Conservation (phyloP, 1,284 basidiomycete species). For the Ustilago curta region DNA sequence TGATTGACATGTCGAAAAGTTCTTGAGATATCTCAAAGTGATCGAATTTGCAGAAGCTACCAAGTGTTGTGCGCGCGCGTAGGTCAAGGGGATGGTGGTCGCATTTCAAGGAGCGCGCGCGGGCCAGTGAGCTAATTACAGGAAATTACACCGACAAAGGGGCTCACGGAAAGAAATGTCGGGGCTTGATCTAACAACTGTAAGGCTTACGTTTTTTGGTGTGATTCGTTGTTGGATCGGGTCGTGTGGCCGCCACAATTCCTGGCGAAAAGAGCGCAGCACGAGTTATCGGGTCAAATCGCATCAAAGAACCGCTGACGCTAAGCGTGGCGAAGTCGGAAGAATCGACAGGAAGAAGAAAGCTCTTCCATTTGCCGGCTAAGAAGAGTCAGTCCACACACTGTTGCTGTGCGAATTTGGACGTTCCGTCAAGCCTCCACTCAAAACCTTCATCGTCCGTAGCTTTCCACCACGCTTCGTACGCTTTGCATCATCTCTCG, state of each 20-base stretch:
- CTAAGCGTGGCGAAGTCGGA: conserved; percentile 2
- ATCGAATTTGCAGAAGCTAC: too few species aligned
- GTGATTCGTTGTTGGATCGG: background rate
- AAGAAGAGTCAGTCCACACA: too few species aligned
- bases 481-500: background rate
- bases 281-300: too few species aligned
- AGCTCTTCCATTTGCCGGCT: background rate
- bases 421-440: conserved; percentile 9
- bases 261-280: background rate
- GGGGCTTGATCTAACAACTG: background rate
- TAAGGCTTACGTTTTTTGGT: background rate
- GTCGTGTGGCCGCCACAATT: background rate
- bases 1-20: too few species aligned
- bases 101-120: too few species aligned
- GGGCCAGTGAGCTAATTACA: too few species aligned
- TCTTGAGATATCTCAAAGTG: too few species aligned
- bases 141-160: too few species aligned
- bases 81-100: too few species aligned
- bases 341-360: conserved; percentile 1
- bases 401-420: too few species aligned
- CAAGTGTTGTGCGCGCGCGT: too few species aligned
- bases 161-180: background rate
- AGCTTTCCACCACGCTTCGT: background rate
- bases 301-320: background rate
- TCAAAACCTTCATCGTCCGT: background rate